A percentile compares a stretch with the other conserved stretches of the same genome.
These are phyloP conservation scores for Silene conica DNA, from an alignment of 148 eudicot species.

Conservation along the genomic window DNA sequence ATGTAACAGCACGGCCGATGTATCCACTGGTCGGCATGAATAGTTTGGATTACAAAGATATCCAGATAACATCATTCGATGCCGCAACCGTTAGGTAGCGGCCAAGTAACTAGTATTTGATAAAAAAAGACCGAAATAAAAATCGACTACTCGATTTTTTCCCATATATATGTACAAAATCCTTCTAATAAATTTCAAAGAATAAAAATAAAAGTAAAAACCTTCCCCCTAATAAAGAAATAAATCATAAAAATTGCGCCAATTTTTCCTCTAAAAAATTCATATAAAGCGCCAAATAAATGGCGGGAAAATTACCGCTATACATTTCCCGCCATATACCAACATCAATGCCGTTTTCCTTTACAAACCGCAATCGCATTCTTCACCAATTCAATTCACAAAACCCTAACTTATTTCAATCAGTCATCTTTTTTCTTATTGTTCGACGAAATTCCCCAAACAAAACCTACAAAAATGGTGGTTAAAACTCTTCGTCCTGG, in stretches of 20 bases:
- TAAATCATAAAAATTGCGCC: neutral
- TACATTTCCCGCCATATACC: constrained; percentile 21
- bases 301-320: constrained; percentile 28
- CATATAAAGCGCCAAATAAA: neutral
- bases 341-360: neutral
- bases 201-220: too few species aligned
- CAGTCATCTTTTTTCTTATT: neutral
- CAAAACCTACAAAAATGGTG: constrained; percentile 39
- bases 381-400: neutral
- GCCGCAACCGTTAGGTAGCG: too few species aligned
- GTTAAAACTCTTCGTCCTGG: constrained; percentile 57
- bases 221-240: too few species aligned
- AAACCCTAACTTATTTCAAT: constrained; percentile 9
- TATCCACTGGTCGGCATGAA: too few species aligned
- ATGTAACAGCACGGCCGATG: too few species aligned
- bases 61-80: too few species aligned
- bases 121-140: too few species aligned
- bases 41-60: too few species aligned
- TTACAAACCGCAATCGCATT: neutral
- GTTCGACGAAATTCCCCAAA: constrained; percentile 21
- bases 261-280: neutral
- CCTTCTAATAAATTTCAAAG: too few species aligned
- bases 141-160: too few species aligned
- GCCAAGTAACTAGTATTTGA: too few species aligned
- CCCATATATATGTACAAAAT: too few species aligned